Conservation (phyloP, 345 rosid species). For the Citrus mangshanensis region DNA sequence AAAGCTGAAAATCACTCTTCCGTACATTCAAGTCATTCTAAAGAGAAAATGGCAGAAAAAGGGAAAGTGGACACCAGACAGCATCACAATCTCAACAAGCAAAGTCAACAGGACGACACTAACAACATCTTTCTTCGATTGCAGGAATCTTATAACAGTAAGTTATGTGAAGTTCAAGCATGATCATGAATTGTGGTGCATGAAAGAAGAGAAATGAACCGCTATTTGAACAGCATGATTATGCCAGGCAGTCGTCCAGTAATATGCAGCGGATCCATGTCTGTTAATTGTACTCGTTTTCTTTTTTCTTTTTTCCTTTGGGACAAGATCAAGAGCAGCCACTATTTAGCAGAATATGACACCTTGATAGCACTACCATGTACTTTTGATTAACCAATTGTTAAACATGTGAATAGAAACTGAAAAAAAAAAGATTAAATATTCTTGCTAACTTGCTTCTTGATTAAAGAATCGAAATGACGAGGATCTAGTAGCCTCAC, state of each 20-base stretch:
- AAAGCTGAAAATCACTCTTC: background rate
- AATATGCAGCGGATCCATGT: background rate
- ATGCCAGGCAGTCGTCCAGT: background rate
- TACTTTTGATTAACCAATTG: background rate
- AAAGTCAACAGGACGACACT: constrained; percentile 37
- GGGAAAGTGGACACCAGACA: constrained; percentile 10
- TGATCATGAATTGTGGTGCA: background rate
- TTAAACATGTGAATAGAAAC: background rate
- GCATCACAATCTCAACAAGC: constrained; percentile 35
- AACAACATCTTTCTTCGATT: constrained; percentile 13
- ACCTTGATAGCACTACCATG: constrained; percentile 2
- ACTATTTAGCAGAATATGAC: constrained; percentile 3
- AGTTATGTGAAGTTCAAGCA: background rate
- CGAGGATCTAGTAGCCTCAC: background rate
- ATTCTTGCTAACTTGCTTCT: background rate
- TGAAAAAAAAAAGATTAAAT: background rate
- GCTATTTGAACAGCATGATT: constrained; percentile 7
- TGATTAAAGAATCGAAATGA: background rate
- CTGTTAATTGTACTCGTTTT: background rate
- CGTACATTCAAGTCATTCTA: constrained; percentile 2
- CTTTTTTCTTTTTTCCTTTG: background rate
- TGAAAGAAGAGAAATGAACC: background rate
- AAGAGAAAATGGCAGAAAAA: background rate
- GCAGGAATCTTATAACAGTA: constrained; percentile 21
- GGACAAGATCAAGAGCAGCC: background rate